phyloP scores from a whole-genome alignment of 2,329 filamentous ascomycete species.

The Exserohilum turcica region DNA sequence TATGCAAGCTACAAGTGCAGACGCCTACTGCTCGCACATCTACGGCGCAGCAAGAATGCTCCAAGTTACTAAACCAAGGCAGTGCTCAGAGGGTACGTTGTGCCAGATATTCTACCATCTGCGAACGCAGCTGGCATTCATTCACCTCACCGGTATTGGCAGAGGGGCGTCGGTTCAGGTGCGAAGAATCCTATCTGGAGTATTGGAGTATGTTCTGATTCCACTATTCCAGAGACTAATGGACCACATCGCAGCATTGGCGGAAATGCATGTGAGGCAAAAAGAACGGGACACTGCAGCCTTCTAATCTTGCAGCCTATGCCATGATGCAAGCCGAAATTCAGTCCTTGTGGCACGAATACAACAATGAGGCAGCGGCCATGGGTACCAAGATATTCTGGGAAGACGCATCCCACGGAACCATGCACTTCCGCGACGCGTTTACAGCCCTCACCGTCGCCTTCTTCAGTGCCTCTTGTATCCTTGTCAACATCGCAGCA shows the following conservation, averaged over 20 bases:
- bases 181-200: constrained; percentile 24
- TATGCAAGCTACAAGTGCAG: constrained; percentile 36
- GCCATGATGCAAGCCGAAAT: constrained; percentile 15
- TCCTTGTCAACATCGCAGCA: constrained; percentile 24
- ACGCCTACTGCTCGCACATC: constrained; percentile 39
- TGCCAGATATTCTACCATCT: constrained; percentile 43
- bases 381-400: constrained; percentile 10
- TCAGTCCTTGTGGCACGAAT: constrained; percentile 30
- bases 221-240: constrained; percentile 37
- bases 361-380: constrained; percentile 10
- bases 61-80: constrained; percentile 30
- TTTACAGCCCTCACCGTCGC: constrained; percentile 34
- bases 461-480: constrained; percentile 29
- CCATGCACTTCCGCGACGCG: constrained; percentile 22
- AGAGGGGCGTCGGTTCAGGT: constrained; percentile 7
- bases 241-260: constrained; percentile 26
- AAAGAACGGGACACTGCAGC: neutral
- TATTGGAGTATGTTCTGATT: constrained; percentile 27
- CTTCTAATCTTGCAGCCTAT: neutral
- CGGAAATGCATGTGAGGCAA: constrained; percentile 18
- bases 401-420: constrained; percentile 2
- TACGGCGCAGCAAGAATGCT: constrained; percentile 38
- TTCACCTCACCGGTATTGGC: constrained; percentile 22
- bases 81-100: constrained; percentile 32
- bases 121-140: constrained; percentile 32